Conservation (phyloP, 1,139 yeast species). For the Zygosaccharomyces pseudobailii region DNA sequence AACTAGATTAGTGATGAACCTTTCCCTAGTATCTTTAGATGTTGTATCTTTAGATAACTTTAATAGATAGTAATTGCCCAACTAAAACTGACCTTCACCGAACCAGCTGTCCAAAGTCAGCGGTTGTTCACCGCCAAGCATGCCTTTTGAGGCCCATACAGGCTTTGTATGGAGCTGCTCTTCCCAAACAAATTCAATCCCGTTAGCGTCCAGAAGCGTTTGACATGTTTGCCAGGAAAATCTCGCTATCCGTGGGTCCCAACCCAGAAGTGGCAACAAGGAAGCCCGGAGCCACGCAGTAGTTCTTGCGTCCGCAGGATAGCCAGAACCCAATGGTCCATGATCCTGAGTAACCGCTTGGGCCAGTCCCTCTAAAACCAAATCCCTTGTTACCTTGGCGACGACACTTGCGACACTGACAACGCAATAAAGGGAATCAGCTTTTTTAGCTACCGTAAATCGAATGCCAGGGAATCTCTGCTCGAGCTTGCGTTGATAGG, state of each 20-base stretch:
- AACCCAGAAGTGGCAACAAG: slow-evolving; percentile 77
- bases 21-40: not conserved
- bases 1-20: not conserved
- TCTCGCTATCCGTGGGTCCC: slow-evolving; percentile 70
- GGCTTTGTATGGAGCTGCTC: slow-evolving; percentile 39
- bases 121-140: slow-evolving; percentile 12
- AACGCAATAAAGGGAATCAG: slow-evolving; percentile 88
- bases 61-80: not conserved
- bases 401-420: slow-evolving; percentile 97
- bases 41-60: not conserved
- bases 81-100: slow-evolving; percentile 3
- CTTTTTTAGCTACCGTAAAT: slow-evolving; percentile 89
- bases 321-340: slow-evolving; percentile 72
- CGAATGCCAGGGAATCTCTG: slow-evolving; percentile 62
- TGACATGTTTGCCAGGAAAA: slow-evolving; percentile 94
- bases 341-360: slow-evolving; percentile 10
- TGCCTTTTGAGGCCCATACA: slow-evolving; percentile 23
- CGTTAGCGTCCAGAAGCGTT: slow-evolving; percentile 53
- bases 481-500: slow-evolving; percentile 73
- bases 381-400: slow-evolving; percentile 93
- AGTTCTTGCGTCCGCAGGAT: slow-evolving; percentile 90
- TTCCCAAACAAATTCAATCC: slow-evolving; percentile 49
- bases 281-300: slow-evolving; percentile 55
- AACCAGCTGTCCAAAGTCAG: slow-evolving; percentile 32
- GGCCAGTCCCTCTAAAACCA: slow-evolving; percentile 45